Evolutionary conservation across 139 green algal species (phyloP).

Genomic region (Coccomyxa sp.): DNA sequence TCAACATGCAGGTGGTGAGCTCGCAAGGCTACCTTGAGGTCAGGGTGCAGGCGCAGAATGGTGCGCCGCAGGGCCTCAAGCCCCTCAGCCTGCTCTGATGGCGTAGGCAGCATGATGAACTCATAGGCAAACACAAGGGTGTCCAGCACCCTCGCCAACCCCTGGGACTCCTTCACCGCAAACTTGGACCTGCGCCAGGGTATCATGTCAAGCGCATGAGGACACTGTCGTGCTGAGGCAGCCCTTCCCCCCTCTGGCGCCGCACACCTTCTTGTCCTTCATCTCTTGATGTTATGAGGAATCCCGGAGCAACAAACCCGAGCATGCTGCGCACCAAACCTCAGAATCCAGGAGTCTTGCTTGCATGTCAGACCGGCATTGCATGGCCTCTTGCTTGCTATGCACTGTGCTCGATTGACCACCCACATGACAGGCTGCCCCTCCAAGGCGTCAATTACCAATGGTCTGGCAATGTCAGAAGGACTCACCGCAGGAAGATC

Average conservation of each 20-base stretch:
- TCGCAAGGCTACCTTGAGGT: conserved; percentile 48
- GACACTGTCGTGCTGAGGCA: background rate
- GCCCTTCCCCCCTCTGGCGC: no score
- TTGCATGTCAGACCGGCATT: no score
- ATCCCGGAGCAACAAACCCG: background rate
- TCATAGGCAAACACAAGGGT: conserved; percentile 83
- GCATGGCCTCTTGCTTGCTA: no score
- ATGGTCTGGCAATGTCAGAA: no score
- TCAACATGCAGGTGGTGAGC: background rate
- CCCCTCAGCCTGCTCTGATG: conserved; percentile 30
- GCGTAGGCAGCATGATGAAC: conserved; percentile 67
- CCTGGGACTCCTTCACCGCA: conserved; percentile 76
- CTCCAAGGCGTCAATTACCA: no score
- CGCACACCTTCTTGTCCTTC: no score
- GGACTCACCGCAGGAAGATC: conserved; percentile 40
- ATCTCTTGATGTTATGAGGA: no score
- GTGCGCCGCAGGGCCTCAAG: conserved; percentile 64
- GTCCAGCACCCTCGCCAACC: conserved; percentile 70
- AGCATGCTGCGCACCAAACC: no score
- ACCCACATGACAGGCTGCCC: no score
- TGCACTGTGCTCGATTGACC: no score
- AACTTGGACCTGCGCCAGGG: conserved; percentile 49
- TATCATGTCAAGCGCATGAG: conserved; percentile 10
- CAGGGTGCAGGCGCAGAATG: conserved; percentile 51
- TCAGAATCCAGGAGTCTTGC: no score